phyloP scores from a whole-genome alignment of 1,139 yeast species.

The Sugiyamaella grinbergsii region DNA sequence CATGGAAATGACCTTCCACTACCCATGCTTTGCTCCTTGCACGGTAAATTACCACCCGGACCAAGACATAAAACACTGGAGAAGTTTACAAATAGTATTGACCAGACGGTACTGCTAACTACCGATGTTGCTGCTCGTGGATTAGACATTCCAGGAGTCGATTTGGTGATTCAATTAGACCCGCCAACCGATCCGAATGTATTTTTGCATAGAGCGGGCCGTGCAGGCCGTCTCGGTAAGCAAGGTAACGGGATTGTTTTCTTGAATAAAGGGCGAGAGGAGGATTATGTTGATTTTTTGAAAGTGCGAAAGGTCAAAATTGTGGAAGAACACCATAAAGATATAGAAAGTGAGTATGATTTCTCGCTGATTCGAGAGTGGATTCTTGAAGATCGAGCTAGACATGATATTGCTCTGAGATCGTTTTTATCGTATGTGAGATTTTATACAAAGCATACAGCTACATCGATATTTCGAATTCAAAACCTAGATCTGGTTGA shows the following conservation, averaged over 20 bases:
- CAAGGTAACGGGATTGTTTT: slow-evolving; percentile 77
- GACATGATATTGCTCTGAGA: slow-evolving; percentile 77
- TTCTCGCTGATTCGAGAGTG: slow-evolving; percentile 47
- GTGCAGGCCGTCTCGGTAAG: slow-evolving; percentile 90
- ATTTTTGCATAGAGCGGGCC: slow-evolving; percentile 85
- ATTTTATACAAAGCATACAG: slow-evolving; percentile 88
- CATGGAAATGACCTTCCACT: slow-evolving; percentile 27
- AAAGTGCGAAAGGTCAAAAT: slow-evolving; percentile 67
- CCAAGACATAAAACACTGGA: slow-evolving; percentile 73
- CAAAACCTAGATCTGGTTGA: slow-evolving; percentile 70
- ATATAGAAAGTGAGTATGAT: slow-evolving; percentile 24
- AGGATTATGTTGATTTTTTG: slow-evolving; percentile 79
- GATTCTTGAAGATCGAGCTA: slow-evolving; percentile 70
- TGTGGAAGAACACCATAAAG: slow-evolving; percentile 43
- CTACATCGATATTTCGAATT: slow-evolving; percentile 82
- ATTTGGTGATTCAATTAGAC: slow-evolving; percentile 80
- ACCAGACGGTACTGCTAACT: slow-evolving; percentile 54
- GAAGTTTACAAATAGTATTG: slow-evolving; percentile 52
- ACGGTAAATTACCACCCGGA: slow-evolving; percentile 79
- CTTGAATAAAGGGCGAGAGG: slow-evolving; percentile 73
- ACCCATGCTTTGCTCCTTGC: slow-evolving; percentile 64
- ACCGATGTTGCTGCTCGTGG: slow-evolving; percentile 80
- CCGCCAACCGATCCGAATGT: slow-evolving; percentile 92
- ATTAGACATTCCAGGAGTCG: slow-evolving; percentile 89
- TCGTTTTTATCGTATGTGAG: slow-evolving; percentile 83